Conservation (phyloP, 331 rosid species). For the Saraca asoca region DNA sequence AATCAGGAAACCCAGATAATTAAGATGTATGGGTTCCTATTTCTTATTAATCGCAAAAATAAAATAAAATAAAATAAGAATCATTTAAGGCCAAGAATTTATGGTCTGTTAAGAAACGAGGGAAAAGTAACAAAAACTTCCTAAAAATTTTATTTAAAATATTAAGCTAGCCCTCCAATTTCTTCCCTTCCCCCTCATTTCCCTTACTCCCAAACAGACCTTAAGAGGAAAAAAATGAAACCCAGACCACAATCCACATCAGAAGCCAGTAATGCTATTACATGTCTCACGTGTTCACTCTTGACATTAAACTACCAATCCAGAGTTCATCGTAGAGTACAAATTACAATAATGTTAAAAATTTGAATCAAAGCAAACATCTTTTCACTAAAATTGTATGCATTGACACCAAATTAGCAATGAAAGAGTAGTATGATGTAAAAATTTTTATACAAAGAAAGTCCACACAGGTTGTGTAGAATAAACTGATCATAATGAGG, state of each 20-base stretch:
- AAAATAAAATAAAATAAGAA: background rate
- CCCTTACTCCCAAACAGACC: background rate
- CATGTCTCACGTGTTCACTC: background rate
- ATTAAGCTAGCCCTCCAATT: no score
- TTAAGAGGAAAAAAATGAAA: slow-evolving; percentile 6
- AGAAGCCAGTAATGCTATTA: background rate
- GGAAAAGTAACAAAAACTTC: no score
- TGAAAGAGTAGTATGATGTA: no score
- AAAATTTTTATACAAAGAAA: no score
- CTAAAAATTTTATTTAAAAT: no score
- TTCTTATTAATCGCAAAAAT: background rate
- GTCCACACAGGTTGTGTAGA: no score
- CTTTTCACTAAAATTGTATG: background rate
- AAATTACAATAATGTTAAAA: slow-evolving; percentile 6
- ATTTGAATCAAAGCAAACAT: slow-evolving; percentile 8
- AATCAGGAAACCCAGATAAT: slow-evolving; percentile 24
- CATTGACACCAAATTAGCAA: background rate
- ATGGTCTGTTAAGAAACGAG: no score
- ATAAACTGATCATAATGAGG: no score
- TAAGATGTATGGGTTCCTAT: background rate
- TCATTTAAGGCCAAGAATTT: background rate
- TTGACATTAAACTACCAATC: slow-evolving; percentile 8
- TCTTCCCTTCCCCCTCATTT: no score
- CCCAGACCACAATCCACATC: no score
- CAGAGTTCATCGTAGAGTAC: slow-evolving; percentile 21